Evolutionary conservation across 108 stramenopile species (phyloP).

Genomic region (Pseudonitzschia multistriata): DNA sequence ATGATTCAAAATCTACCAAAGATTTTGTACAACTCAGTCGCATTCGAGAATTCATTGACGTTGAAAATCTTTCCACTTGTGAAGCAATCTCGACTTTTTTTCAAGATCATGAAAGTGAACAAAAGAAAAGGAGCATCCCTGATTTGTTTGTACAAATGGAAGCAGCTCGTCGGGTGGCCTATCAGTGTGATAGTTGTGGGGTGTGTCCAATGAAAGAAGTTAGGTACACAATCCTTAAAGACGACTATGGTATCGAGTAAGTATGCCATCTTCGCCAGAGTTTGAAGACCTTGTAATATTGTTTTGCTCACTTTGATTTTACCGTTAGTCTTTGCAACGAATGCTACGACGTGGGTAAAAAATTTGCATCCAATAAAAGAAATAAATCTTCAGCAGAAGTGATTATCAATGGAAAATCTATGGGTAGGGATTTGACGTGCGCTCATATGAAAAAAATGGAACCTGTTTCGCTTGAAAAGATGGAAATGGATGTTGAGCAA

Average conservation of each 20-base stretch:
- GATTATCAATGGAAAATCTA: slow-evolving; percentile 48
- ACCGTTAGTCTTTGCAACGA: slow-evolving; percentile 54
- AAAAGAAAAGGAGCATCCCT: not conserved
- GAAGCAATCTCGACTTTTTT: slow-evolving; percentile 38
- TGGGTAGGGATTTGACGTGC: slow-evolving; percentile 51
- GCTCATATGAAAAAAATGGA: slow-evolving; percentile 65
- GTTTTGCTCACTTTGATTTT: slow-evolving; percentile 8
- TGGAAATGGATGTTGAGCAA: slow-evolving; percentile 47
- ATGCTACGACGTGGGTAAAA: slow-evolving; percentile 49
- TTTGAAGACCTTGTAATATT: not conserved
- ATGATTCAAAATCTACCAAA: slow-evolving; percentile 7
- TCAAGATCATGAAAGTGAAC: slow-evolving; percentile 1
- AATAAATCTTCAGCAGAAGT: slow-evolving; percentile 34
- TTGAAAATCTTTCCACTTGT: slow-evolving; percentile 25
- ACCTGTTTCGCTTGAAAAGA: slow-evolving; percentile 45
- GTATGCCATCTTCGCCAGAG: not conserved
- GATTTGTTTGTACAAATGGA: slow-evolving; percentile 28
- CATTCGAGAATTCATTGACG: slow-evolving; percentile 31
- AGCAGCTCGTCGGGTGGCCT: slow-evolving; percentile 28
- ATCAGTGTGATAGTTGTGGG: slow-evolving; percentile 76
- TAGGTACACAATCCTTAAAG: slow-evolving; percentile 58
- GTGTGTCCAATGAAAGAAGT: slow-evolving; percentile 58
- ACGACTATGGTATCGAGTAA: slow-evolving; percentile 57
- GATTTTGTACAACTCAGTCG: slow-evolving; percentile 13
- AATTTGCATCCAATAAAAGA: slow-evolving; percentile 46